A percentile compares a stretch with the other conserved stretches of the same genome.
These are phyloP conservation scores for Penicillium argentinense DNA, from an alignment of 495 filamentous ascomycete species.

Conservation along the genomic window DNA sequence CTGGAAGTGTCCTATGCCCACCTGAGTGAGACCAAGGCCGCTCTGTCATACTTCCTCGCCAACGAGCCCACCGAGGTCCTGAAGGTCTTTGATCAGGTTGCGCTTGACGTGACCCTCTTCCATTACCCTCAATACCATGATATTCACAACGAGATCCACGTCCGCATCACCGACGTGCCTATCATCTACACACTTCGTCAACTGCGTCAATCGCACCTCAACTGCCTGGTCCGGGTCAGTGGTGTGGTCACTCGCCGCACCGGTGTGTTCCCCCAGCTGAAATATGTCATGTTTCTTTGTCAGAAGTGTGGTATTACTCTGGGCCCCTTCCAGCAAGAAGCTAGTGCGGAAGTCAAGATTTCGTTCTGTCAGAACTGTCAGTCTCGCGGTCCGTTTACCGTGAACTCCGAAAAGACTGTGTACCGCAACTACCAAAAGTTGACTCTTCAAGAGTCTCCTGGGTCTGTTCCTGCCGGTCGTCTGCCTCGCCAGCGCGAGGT, in stretches of 20 bases:
- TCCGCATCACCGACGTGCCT: constrained; percentile 92
- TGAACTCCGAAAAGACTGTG: constrained; percentile 98
- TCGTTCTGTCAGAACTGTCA: constrained; percentile 98
- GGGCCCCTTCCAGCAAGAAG: constrained; percentile 96
- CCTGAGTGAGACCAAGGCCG: constrained; percentile 84
- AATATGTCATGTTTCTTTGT: constrained; percentile 97
- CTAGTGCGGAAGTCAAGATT: constrained; percentile 92
- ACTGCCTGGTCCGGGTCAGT: constrained; percentile 90
- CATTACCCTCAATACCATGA: constrained; percentile 97
- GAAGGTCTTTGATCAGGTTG: constrained; percentile 95
- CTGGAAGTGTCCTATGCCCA: constrained; percentile 96
- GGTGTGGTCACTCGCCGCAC: constrained; percentile 94
- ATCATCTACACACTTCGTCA: constrained; percentile 96
- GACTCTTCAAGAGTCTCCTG: constrained; percentile 95
- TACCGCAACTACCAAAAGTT: constrained; percentile 99
- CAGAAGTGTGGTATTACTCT: constrained; percentile 87
- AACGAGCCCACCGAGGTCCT: constrained; percentile 93
- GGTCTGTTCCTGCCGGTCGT: constrained; percentile 94
- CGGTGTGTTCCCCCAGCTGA: constrained; percentile 98
- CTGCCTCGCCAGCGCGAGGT: constrained; percentile 94
- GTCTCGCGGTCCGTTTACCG: constrained; percentile 89
- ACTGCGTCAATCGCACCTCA: constrained; percentile 92
- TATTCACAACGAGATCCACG: constrained; percentile 97
- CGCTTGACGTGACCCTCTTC: constrained; percentile 90
- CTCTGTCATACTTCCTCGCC: constrained; percentile 94